Conservation (phyloP, 768 basidiomycete genomes). For the Pisolithus tinctorius region DNA sequence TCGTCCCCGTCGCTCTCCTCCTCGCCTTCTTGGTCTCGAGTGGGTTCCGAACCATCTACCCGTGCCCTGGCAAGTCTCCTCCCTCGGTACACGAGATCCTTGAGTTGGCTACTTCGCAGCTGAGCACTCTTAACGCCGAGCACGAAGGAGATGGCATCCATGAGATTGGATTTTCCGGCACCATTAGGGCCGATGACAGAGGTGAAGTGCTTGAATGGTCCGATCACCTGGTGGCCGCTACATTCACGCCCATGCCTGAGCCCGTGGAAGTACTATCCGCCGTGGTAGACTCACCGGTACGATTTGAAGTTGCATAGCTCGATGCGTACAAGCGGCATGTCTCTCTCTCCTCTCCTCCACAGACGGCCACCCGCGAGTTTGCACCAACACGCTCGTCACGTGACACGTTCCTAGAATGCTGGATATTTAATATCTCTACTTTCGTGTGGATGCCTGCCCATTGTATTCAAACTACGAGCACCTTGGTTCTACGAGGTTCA, state of each 20-base stretch:
- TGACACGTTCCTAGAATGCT: too few relatives aligned
- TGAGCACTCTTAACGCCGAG: constrained; percentile 94
- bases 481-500: too few relatives aligned
- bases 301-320: constrained; percentile 98
- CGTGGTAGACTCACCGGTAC: constrained; percentile 49
- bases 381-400: too few relatives aligned
- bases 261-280: background rate
- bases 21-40: constrained; percentile 39
- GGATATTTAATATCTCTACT: too few relatives aligned
- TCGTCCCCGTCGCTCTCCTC: constrained; percentile 46
- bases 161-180: constrained; percentile 96
- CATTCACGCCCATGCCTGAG: constrained; percentile 1
- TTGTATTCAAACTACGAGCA: too few relatives aligned
- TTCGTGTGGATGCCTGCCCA: too few relatives aligned
- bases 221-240: constrained; percentile 79
- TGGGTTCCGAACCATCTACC: constrained; percentile 37
- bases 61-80: constrained; percentile 52
- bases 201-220: constrained; percentile 90
- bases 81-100: constrained; percentile 96
- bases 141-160: constrained; percentile 99
- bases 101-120: constrained; percentile 86
- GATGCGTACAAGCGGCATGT: constrained; percentile 78
- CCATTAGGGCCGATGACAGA: constrained; percentile 98
- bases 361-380: too few relatives aligned
- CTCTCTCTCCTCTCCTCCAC: background rate